Evolutionary conservation across 1,284 basidiomycete genomes (phyloP).

Genomic region (Stereum hirsutum): DNA sequence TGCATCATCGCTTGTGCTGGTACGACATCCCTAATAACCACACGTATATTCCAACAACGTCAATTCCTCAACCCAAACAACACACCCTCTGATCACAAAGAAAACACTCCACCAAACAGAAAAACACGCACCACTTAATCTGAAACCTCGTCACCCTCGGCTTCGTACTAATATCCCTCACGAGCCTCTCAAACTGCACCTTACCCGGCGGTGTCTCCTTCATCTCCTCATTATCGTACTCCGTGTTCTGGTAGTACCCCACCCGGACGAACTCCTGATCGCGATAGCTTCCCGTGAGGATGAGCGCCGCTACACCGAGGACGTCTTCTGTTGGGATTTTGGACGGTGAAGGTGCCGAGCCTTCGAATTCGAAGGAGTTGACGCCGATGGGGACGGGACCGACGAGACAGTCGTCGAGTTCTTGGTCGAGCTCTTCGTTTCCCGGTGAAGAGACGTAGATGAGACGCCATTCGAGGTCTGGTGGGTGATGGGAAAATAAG

Average conservation of each 20-base stretch:
- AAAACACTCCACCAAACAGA: slow-evolving; percentile 2
- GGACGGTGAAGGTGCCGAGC: slow-evolving; percentile 57
- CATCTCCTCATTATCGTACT: slow-evolving; percentile 93
- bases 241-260: slow-evolving; percentile 99
- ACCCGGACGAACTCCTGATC: slow-evolving; percentile 98
- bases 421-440: slow-evolving; percentile 88
- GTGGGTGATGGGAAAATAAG: not conserved
- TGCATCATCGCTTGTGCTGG: slow-evolving; percentile 40
- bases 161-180: slow-evolving; percentile 86
- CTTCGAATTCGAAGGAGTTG: slow-evolving; percentile 97
- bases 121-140: slow-evolving; percentile 67
- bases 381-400: slow-evolving; percentile 93
- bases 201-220: slow-evolving; percentile 60
- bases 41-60: not conserved
- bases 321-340: slow-evolving; percentile 81
- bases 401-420: slow-evolving; percentile 92
- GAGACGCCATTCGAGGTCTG: slow-evolving; percentile 96
- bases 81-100: not conserved
- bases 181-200: slow-evolving; percentile 72
- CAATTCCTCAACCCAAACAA: no score
- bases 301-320: slow-evolving; percentile 85
- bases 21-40: slow-evolving; percentile 51
- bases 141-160: slow-evolving; percentile 91
- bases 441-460: slow-evolving; percentile 96
- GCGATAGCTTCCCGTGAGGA: slow-evolving; percentile 83